A percentile compares a stretch with the other conserved stretches of the same genome.
Conservation (phyloP, 2,329 filamentous ascomycete genomes). For the Cyphellophora europaea region DNA sequence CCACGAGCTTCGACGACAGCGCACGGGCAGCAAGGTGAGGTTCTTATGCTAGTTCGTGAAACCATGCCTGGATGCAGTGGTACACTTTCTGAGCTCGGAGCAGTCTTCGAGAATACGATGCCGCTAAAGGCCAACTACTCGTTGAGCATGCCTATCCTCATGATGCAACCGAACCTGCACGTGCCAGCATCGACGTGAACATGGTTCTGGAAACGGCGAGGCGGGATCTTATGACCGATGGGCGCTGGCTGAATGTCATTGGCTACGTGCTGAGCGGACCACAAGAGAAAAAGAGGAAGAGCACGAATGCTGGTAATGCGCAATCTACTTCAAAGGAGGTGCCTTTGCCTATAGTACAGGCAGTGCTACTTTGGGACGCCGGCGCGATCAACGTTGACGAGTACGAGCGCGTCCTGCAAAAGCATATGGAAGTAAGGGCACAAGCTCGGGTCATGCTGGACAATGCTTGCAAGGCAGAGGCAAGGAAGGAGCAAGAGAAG, state of each 20-base stretch:
- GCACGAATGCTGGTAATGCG: too few species aligned
- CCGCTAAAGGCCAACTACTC: conserved; percentile 49
- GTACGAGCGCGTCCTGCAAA: conserved; percentile 56
- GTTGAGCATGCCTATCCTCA: conserved; percentile 59
- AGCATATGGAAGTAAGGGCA: too few species aligned
- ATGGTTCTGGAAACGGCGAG: conserved; percentile 60
- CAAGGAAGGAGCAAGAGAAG: too few species aligned
- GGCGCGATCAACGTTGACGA: conserved; percentile 60
- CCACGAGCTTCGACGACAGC: conserved; percentile 44
- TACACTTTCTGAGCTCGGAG: background rate
- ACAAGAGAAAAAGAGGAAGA: too few species aligned
- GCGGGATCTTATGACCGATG: conserved; percentile 51
- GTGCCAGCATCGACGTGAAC: conserved; percentile 59
- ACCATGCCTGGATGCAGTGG: too few species aligned
- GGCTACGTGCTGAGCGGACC: conserved; percentile 74
- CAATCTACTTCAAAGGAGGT: background rate
- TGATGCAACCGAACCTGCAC: conserved; percentile 25
- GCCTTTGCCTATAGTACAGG: conserved; percentile 49
- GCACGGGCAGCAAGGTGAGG: conserved; percentile 67
- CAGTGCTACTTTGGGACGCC: conserved; percentile 67
- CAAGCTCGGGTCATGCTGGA: too few species aligned
- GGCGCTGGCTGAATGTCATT: conserved; percentile 84
- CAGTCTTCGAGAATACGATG: conserved; percentile 52
- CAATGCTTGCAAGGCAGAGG: too few species aligned
- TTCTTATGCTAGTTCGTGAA: conserved; percentile 77